Evolutionary conservation across 1,139 yeast species (phyloP), one percentile per base, ranked within the genome.

Genomic region (Yamadazyma triangularis): DNA sequence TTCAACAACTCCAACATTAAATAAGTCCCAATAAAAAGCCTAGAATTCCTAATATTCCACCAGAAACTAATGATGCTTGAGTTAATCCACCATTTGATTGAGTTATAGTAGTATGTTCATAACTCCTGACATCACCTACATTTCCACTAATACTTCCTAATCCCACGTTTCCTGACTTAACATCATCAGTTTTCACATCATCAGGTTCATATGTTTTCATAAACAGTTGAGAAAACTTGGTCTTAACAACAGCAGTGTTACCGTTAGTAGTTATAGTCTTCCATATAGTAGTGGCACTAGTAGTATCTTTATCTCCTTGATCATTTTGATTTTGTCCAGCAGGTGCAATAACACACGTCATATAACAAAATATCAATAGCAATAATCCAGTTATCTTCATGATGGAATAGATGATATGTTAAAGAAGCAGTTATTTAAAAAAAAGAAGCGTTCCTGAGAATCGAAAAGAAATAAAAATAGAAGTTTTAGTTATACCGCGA

Each of bases 181-280:
- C 50, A 7, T 45, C 40, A 6, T 45, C 44, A 2, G 58, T 54
- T 2, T 38, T 34, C 2, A 50, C 40, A n/a, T 42, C 40, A 1
- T 55, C 53, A 4, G 34, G 35, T 1, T 56, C 35, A 33, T 42
- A 47, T 0, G 58, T 53, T 12, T 47, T 31, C 51, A 48, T 48
- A 39, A 68, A 67, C 2, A 48, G 27, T 39, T 67, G 74, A n/a
- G 40, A 25, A 40, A 44, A 68, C 7, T 38, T 27, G 0, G 64
- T 44, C 22, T 50, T 50, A n/a, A 53, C 43, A n/a, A 58, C 59
- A 2, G 54, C 43, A 10, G 51, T 32, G 13, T 36, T 46, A 2
- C 73, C 72, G 24, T 47, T 40, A 2, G 48, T 41, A 5, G 72
- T 66, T 22, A 54, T 38, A 10, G 73, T 67, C 9, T 58, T 50